A percentile compares a stretch with the other conserved stretches of the same genome.
Evolutionary conservation across 495 filamentous ascomycete genomes (phyloP).

Genomic region (Trichoderma virens): DNA sequence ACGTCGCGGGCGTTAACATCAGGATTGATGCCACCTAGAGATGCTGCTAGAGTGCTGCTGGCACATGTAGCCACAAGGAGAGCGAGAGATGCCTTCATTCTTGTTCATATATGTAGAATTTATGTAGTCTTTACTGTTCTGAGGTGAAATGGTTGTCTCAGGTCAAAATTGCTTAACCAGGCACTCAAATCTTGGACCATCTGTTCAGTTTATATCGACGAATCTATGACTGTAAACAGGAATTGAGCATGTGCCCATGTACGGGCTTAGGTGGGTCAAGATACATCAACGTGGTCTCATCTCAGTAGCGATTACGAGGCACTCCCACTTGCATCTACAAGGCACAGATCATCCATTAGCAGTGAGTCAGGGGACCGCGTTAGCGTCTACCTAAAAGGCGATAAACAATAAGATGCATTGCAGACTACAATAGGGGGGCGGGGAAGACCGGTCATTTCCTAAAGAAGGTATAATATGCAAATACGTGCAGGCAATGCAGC

Average conservation of each 20-base stretch:
- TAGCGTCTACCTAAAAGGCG: neutral
- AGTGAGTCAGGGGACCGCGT: neutral
- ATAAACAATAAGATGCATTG: neutral
- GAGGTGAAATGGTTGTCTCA: neutral
- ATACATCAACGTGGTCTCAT: neutral
- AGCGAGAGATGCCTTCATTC: neutral
- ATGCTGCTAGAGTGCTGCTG: neutral
- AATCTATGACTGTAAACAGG: neutral
- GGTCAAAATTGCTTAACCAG: neutral
- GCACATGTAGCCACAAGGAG: neutral
- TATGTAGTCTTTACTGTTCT: neutral
- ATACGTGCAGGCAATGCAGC: neutral
- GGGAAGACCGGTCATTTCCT: neutral
- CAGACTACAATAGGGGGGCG: neutral
- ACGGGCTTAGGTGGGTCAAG: neutral
- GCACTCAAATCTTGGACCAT: neutral
- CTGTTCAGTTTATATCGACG: neutral
- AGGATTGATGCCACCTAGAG: neutral
- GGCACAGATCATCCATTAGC: neutral
- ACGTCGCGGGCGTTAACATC: neutral
- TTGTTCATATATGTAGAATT: neutral
- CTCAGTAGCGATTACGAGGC: neutral
- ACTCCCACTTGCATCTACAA: neutral
- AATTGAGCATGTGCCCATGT: neutral
- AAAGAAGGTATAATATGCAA: neutral